These are phyloP conservation scores for Mycena sanguinolenta DNA, from an alignment of 768 basidiomycete genomes.

Conservation along the genomic window DNA sequence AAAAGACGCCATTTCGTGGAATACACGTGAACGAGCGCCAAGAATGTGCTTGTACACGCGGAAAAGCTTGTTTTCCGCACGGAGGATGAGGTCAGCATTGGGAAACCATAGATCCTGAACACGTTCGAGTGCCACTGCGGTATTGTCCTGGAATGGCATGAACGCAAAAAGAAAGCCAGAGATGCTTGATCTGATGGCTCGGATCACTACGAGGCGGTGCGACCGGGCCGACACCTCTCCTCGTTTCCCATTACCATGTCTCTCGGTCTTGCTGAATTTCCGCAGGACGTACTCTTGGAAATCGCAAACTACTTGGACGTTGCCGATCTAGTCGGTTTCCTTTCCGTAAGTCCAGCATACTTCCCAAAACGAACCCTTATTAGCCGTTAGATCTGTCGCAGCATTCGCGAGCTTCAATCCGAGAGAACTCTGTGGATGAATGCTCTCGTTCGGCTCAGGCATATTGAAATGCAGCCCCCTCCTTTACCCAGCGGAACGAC, in stretches of 20 bases:
- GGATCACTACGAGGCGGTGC: too few species aligned
- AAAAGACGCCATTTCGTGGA: neutral
- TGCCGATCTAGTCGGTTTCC: neutral
- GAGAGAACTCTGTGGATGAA: neutral
- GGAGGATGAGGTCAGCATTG: neutral
- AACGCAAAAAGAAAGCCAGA: too few species aligned
- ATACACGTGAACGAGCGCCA: neutral
- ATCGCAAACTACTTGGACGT: neutral
- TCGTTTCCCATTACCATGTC: neutral
- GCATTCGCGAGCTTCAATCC: neutral
- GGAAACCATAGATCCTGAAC: constrained; percentile 4
- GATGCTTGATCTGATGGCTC: too few species aligned
- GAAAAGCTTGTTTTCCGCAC: constrained; percentile 5
- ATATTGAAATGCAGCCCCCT: neutral
- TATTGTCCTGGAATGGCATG: too few species aligned
- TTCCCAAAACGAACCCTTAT: neutral
- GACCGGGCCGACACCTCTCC: too few species aligned
- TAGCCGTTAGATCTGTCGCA: neutral
- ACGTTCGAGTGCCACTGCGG: too few species aligned
- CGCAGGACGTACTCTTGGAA: neutral
- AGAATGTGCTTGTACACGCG: neutral
- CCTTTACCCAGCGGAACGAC: neutral
- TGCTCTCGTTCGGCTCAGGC: neutral
- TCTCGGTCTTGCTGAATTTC: neutral
- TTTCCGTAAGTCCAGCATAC: neutral